Evolutionary conservation across 1,284 basidiomycete species (phyloP), one percentile per base, ranked within the genome.

Genomic region (Fomitiporia mediterranea): DNA sequence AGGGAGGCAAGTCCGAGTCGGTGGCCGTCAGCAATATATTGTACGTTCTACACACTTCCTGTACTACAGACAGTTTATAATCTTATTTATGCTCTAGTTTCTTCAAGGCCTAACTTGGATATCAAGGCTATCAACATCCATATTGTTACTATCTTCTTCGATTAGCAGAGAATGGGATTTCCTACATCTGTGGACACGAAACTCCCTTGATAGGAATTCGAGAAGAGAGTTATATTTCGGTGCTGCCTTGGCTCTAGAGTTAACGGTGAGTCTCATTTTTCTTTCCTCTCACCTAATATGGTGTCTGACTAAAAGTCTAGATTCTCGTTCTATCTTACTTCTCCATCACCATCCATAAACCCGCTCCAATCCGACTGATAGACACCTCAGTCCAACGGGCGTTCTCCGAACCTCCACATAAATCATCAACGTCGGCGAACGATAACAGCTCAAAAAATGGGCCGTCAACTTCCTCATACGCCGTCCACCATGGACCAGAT

Each of bases 281-380:
- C 19, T 17, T 43, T 38, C 53, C 4, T 59, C 55, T 61, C 53
- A 37, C 28, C 40, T 23, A 40, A 52, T 57, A 55, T 40, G 4
- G n/a, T 11, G 2, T n/a, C 50, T 58, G 6, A 34, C 15, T 8
- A 25, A 30, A 55, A 2, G 4, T 40, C 37, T 58, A 89, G 86
- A 69, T 78, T 42, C 69, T 80, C 47, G 60, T 72, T 7, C 65
- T 69, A 28, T 86, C 83, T 2, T 76, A 72, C 56, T 69, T 76
- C 46, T 71, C 80, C 17, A 72, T 89, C 35, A 78, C 77, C 43
- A 67, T 88, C 13, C 82, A 82, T 58, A 81, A 77, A 25, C 84
- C 87, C 1, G 84, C 86, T 6, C 65, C 79, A 0, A 81, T 89
- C 50, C 82, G 84, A 42, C 78, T 89, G 17, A 76, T 86, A 38